phyloP scores from a whole-genome alignment of 257 asterid species.

The Solanum habrochaites region DNA sequence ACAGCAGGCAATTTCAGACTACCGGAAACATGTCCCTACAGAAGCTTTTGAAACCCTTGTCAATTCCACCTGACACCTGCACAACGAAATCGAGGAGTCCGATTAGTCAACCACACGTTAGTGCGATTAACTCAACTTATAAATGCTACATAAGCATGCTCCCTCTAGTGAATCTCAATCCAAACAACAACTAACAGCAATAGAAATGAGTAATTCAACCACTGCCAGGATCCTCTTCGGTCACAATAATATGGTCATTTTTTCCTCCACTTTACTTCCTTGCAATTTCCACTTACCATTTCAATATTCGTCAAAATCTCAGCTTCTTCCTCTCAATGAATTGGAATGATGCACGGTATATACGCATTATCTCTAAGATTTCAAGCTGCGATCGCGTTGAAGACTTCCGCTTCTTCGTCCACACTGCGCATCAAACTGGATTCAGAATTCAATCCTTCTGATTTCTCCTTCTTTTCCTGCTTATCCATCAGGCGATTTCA shows the following conservation, averaged over 20 bases:
- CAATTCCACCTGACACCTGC: conserved; percentile 36
- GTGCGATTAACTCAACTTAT: not conserved
- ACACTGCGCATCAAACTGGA: not conserved
- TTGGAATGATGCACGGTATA: conserved; percentile 13
- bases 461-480: not conserved
- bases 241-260: conserved; percentile 4
- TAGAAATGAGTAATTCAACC: not conserved
- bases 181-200: not conserved
- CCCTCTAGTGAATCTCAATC: not conserved
- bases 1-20: not conserved
- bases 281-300: conserved; percentile 22
- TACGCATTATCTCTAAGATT: conserved; percentile 50
- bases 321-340: conserved; percentile 3
- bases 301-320: not conserved
- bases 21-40: conserved; percentile 60
- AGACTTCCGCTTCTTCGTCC: conserved; percentile 52
- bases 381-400: conserved; percentile 78
- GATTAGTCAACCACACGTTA: not conserved
- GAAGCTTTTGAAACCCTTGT: conserved; percentile 41
- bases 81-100: not conserved
- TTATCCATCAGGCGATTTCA: not conserved
- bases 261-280: conserved; percentile 14
- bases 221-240: conserved; percentile 23
- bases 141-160: not conserved
- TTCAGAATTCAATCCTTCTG: not conserved